These are phyloP conservation scores for Phaeoacremonium minimum DNA, from an alignment of 2,329 filamentous ascomycete species.

Conservation along the genomic window DNA sequence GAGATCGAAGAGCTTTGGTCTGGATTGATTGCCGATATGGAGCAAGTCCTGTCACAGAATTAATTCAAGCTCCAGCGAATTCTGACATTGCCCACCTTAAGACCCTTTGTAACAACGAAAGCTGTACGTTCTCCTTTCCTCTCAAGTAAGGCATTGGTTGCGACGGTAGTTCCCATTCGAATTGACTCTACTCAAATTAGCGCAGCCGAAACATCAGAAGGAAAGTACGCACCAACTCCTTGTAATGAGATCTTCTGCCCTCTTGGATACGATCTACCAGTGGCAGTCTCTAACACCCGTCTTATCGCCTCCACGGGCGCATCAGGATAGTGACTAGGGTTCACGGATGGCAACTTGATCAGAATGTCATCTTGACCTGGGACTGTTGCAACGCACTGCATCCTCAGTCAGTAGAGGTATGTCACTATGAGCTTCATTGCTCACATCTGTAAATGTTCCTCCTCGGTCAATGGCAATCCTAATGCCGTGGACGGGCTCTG, in stretches of 20 bases:
- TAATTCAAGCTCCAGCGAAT: too few species aligned
- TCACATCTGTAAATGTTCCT: neutral
- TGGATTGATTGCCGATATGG: conserved; percentile 63
- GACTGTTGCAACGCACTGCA: conserved; percentile 3
- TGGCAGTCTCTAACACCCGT: conserved; percentile 10
- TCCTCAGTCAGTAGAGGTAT: neutral
- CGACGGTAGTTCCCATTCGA: conserved; percentile 67
- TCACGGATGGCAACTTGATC: conserved; percentile 64
- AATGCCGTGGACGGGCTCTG: neutral
- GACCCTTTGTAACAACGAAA: conserved; percentile 61
- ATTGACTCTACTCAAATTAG: conserved; percentile 1
- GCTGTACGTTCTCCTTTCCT: conserved; percentile 63
- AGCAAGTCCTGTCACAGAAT: conserved; percentile 51
- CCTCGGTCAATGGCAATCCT: neutral
- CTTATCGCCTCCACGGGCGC: conserved; percentile 58
- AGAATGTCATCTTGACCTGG: conserved; percentile 53
- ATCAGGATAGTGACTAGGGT: conserved; percentile 63
- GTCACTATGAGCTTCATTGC: neutral
- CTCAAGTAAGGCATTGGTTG: conserved; percentile 63
- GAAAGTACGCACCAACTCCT: neutral
- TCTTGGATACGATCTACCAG: conserved; percentile 7
- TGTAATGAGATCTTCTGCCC: neutral
- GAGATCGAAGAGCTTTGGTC: conserved; percentile 63
- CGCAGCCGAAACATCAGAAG: neutral
- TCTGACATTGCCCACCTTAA: conserved; percentile 37